These are phyloP conservation scores for Arthromyces matolae DNA, from an alignment of 768 basidiomycete species.

Conservation along the genomic window DNA sequence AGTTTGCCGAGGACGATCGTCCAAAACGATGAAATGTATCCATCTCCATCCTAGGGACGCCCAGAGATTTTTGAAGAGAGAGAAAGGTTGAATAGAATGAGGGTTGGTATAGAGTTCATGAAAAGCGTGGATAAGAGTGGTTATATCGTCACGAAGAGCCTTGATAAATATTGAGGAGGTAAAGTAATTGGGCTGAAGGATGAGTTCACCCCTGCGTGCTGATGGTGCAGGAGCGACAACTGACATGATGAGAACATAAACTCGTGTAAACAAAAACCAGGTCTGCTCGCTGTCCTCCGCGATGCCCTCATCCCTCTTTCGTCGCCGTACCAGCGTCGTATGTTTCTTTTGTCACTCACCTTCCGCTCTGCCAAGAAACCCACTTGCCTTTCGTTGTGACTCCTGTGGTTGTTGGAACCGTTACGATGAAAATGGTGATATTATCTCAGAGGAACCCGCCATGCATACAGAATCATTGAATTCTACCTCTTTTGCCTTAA, in stretches of 20 bases:
- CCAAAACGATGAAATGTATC: slow-evolving; percentile 73
- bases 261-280: slow-evolving; percentile 8
- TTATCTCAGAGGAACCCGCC: slow-evolving; percentile 81
- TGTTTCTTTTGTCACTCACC: slow-evolving; percentile 73
- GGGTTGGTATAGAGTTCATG: slow-evolving; percentile 41
- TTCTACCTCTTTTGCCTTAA: slow-evolving; percentile 59
- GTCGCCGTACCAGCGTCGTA: slow-evolving; percentile 43
- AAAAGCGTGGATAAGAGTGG: slow-evolving; percentile 48
- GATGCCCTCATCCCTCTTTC: slow-evolving; percentile 49
- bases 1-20: slow-evolving; percentile 57
- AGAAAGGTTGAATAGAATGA: slow-evolving; percentile 47
- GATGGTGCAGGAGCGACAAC: slow-evolving; percentile 50
- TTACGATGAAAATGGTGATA: slow-evolving; percentile 67
- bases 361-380: slow-evolving; percentile 40
- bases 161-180: slow-evolving; percentile 72
- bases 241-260: slow-evolving; percentile 40
- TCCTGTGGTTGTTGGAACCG: slow-evolving; percentile 74
- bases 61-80: slow-evolving; percentile 73
- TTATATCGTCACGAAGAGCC: slow-evolving; percentile 62
- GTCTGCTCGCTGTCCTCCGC: slow-evolving; percentile 1
- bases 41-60: slow-evolving; percentile 63
- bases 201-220: slow-evolving; percentile 53
- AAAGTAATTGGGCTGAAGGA: slow-evolving; percentile 73
- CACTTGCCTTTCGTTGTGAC: slow-evolving; percentile 60
- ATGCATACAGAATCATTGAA: slow-evolving; percentile 84